Conservation (phyloP, 306 rosid species). For the Fragaria nilgerrensis region DNA sequence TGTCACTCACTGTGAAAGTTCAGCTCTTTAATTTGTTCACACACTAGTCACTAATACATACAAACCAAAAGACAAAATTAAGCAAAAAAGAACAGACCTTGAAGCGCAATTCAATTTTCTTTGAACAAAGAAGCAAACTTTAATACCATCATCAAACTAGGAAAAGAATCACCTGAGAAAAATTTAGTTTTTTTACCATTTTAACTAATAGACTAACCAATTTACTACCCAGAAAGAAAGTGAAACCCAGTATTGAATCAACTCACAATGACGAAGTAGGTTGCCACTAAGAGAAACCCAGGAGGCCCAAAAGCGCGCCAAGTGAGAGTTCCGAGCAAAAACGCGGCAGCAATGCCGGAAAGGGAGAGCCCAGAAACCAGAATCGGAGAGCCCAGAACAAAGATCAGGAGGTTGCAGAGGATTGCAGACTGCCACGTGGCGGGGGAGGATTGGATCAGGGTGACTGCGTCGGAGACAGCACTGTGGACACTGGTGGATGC, state of each 20-base stretch:
- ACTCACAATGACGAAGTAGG: constrained; percentile 69
- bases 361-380: constrained; percentile 72
- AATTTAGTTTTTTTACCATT: background rate
- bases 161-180: background rate
- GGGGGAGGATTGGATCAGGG: constrained; percentile 68
- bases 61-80: background rate
- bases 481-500: constrained; percentile 34
- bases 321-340: constrained; percentile 88
- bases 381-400: constrained; percentile 69
- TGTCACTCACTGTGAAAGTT: background rate
- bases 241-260: background rate
- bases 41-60: background rate
- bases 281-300: constrained; percentile 89
- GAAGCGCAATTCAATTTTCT: background rate
- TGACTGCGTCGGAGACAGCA: constrained; percentile 47
- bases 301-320: constrained; percentile 95
- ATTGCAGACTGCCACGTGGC: constrained; percentile 81
- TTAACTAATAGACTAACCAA: background rate
- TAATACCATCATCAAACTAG: background rate
- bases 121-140: background rate
- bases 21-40: background rate
- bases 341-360: constrained; percentile 83
- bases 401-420: constrained; percentile 62
- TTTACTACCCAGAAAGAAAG: background rate
- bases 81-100: background rate